Conservation (phyloP, 2,329 filamentous ascomycete species). For the Neobulgaria alba region DNA sequence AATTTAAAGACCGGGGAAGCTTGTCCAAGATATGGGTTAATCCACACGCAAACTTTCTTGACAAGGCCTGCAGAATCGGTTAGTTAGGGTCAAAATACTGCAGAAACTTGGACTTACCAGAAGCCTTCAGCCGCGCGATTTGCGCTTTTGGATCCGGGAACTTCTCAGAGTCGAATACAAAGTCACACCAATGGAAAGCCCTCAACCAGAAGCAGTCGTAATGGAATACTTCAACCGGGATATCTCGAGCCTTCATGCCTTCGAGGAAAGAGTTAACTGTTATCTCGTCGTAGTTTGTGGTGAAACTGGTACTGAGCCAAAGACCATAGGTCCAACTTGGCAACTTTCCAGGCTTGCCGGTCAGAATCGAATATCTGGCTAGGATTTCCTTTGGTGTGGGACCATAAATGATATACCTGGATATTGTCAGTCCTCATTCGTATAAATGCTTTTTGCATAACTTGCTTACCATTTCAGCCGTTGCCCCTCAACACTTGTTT, state of each 20-base stretch:
- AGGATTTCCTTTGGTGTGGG: slow-evolving; percentile 64
- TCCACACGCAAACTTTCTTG: slow-evolving; percentile 47
- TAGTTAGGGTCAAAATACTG: slow-evolving; percentile 33
- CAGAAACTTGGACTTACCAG: slow-evolving; percentile 19
- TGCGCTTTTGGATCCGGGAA: slow-evolving; percentile 51
- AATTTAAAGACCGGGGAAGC: slow-evolving; percentile 49
- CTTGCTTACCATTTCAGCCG: slow-evolving; percentile 51
- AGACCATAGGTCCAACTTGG: slow-evolving; percentile 69
- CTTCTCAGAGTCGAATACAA: slow-evolving; percentile 47
- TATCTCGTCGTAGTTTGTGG: slow-evolving; percentile 50
- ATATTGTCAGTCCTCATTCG: too few relatives aligned
- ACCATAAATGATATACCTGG: slow-evolving; percentile 60
- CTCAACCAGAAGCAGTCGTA: slow-evolving; percentile 58
- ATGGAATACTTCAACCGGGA: slow-evolving; percentile 53
- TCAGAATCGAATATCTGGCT: slow-evolving; percentile 56
- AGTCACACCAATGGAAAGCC: slow-evolving; percentile 57
- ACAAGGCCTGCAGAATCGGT: slow-evolving; percentile 38
- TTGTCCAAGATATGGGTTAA: slow-evolving; percentile 54
- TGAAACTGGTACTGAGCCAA: slow-evolving; percentile 66
- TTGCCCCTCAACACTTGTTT: slow-evolving; percentile 61
- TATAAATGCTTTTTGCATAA: too few relatives aligned
- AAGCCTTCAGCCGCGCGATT: slow-evolving; percentile 43
- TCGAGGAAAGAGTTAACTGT: slow-evolving; percentile 51
- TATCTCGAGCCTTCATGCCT: slow-evolving; percentile 46
- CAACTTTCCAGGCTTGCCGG: slow-evolving; percentile 54